Conservation (phyloP, 1,284 basidiomycete species). For the Cutaneotrichosporon sp. region DNA sequence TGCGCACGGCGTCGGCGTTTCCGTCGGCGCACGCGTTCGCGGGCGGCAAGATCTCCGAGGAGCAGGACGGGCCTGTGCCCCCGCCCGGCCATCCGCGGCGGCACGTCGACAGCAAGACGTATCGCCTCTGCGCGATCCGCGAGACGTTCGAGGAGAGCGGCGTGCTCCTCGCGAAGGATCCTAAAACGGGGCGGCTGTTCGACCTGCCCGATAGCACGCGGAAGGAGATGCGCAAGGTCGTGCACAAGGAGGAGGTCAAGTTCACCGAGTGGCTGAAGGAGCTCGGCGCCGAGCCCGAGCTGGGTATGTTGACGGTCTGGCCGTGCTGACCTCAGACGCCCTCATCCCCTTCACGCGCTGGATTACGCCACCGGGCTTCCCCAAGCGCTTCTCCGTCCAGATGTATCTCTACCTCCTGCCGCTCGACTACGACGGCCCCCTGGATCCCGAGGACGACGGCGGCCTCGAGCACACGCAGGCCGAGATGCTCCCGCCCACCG, state of each 20-base stretch:
- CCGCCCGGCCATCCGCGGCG: slow-evolving; percentile 4
- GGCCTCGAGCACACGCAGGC: slow-evolving; percentile 24
- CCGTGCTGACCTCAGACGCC: slow-evolving; percentile 10
- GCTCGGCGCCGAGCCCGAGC: slow-evolving; percentile 17
- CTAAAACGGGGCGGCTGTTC: slow-evolving; percentile 6
- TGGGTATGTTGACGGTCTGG: slow-evolving; percentile 9
- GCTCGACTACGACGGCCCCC: background rate
- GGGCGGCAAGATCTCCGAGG: slow-evolving; percentile 19
- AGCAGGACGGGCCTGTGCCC: slow-evolving; percentile 16
- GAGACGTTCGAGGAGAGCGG: slow-evolving; percentile 29
- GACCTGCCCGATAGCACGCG: slow-evolving; percentile 3
- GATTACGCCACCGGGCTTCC: slow-evolving; percentile 19
- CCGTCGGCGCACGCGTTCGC: slow-evolving; percentile 22
- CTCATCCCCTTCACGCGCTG: slow-evolving; percentile 26
- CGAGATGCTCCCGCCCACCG: slow-evolving; percentile 2
- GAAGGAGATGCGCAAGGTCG: slow-evolving; percentile 6
- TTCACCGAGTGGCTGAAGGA: slow-evolving; percentile 21
- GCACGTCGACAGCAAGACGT: slow-evolving; percentile 18
- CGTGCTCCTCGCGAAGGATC: slow-evolving; percentile 17
- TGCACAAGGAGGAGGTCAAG: slow-evolving; percentile 18
- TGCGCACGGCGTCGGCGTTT: slow-evolving; percentile 18
- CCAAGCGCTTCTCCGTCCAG: slow-evolving; percentile 23
- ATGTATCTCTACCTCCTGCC: slow-evolving; percentile 27
- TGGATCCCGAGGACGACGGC: slow-evolving; percentile 18
- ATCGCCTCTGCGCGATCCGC: slow-evolving; percentile 20